These are phyloP conservation scores for Debaryomyces nepalensis DNA, from an alignment of 1,139 yeast species.

Conservation along the genomic window DNA sequence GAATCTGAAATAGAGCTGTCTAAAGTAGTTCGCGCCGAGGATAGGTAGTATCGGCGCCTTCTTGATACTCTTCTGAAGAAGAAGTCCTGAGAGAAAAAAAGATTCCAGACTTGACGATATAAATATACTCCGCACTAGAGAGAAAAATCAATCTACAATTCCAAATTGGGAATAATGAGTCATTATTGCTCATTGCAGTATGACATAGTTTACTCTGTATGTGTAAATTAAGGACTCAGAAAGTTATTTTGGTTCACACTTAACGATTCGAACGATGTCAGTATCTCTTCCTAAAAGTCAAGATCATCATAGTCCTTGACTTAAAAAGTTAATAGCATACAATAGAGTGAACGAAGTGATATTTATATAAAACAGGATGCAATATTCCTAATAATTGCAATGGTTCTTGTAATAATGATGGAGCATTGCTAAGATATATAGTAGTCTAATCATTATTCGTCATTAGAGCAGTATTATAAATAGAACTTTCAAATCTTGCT, in stretches of 20 bases:
- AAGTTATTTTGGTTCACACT: neutral
- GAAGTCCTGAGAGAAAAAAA: neutral
- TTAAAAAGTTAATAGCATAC: too few relatives aligned
- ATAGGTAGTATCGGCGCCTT: slow-evolving; percentile 8
- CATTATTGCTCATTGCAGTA: slow-evolving; percentile 5
- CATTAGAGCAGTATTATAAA: too few relatives aligned
- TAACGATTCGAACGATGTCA: slow-evolving; percentile 12
- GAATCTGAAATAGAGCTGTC: slow-evolving; percentile 11
- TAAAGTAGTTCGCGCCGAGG: slow-evolving; percentile 2
- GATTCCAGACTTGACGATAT: neutral
- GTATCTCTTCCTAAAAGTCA: slow-evolving; percentile 11
- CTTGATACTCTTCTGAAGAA: slow-evolving; percentile 1
- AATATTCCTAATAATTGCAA: too few relatives aligned
- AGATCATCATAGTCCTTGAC: slow-evolving; percentile 10
- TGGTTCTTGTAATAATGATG: too few relatives aligned
- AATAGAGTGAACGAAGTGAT: too few relatives aligned
- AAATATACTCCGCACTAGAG: neutral
- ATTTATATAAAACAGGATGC: too few relatives aligned
- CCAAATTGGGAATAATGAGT: slow-evolving; percentile 11
- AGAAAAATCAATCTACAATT: neutral
- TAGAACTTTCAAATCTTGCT: too few relatives aligned
- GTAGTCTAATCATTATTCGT: too few relatives aligned
- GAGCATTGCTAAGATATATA: too few relatives aligned
- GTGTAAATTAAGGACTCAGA: slow-evolving; percentile 11
- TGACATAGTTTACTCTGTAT: neutral